These are phyloP conservation scores for Kokia cookei DNA, from an alignment of 441 rosid genomes.

Conservation along the genomic window DNA sequence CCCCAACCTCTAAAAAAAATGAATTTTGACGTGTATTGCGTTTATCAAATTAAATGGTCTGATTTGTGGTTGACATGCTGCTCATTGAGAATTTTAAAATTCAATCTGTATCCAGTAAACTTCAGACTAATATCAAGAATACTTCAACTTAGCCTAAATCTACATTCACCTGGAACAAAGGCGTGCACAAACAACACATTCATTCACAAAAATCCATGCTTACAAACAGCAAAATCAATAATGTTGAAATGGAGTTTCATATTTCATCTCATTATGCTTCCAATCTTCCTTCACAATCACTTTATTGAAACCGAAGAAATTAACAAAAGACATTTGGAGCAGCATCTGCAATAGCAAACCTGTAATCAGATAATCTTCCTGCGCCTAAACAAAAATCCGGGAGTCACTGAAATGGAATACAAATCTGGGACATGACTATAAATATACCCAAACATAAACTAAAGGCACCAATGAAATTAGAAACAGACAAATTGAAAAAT, in stretches of 20 bases:
- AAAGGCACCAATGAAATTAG: not conserved
- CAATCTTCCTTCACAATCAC: conserved; percentile 7
- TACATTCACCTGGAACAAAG: not conserved
- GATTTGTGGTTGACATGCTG: not conserved
- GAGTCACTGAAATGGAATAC: not conserved
- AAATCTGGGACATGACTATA: not conserved
- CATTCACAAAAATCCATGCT: not conserved
- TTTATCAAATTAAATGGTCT: not conserved
- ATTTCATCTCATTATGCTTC: not conserved
- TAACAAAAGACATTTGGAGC: not conserved
- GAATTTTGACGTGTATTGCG: too few species aligned
- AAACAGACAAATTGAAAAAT: not conserved
- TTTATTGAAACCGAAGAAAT: conserved; percentile 18
- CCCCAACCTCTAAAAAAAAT: too few species aligned
- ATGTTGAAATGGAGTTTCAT: not conserved
- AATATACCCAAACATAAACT: not conserved
- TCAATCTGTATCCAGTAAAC: not conserved
- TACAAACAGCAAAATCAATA: not conserved
- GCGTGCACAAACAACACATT: not conserved
- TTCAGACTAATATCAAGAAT: not conserved
- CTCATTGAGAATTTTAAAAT: not conserved
- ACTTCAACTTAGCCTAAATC: not conserved
- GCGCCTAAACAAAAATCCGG: conserved; percentile 7
- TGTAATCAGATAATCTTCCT: not conserved
- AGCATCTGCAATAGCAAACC: not conserved